Percentiles rank a stretch among this genome's conserved stretches.
These are phyloP conservation scores for Pterocarpus macrocarpus DNA, from an alignment of 306 rosid genomes.

Conservation along the genomic window DNA sequence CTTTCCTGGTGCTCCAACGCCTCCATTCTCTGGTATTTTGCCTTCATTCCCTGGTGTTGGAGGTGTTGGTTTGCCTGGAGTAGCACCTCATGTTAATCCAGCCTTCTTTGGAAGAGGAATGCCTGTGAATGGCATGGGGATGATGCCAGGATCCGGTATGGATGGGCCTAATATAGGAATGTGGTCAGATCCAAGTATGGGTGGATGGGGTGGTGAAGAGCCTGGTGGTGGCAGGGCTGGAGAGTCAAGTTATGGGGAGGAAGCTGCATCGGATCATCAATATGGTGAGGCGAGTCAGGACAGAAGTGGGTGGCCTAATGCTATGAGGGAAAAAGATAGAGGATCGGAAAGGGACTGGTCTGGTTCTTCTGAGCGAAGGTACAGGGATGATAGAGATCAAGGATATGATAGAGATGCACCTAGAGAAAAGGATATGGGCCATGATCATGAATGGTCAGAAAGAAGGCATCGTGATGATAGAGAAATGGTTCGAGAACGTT, in stretches of 20 bases:
- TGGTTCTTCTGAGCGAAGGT: slow-evolving; percentile 88
- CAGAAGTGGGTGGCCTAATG: slow-evolving; percentile 82
- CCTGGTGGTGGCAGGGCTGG: slow-evolving; percentile 89
- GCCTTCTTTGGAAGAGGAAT: slow-evolving; percentile 98
- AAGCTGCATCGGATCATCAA: slow-evolving; percentile 93
- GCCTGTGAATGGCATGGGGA: slow-evolving; percentile 97
- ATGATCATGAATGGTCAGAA: slow-evolving; percentile 81
- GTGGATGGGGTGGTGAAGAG: slow-evolving; percentile 92
- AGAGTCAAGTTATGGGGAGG: slow-evolving; percentile 98
- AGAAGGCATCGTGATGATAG: slow-evolving; percentile 83
- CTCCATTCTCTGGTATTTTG: slow-evolving; percentile 87
- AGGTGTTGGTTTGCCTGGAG: slow-evolving; percentile 79
- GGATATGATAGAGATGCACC: slow-evolving; percentile 82
- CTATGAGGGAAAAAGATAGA: slow-evolving; percentile 88
- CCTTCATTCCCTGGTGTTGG: slow-evolving; percentile 86
- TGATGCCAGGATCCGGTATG: slow-evolving; percentile 87
- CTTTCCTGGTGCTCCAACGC: slow-evolving; percentile 88
- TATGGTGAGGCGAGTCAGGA: slow-evolving; percentile 93
- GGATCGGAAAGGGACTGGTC: slow-evolving; percentile 97
- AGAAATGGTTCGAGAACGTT: slow-evolving; percentile 75
- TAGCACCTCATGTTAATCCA: slow-evolving; percentile 96
- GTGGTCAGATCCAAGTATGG: slow-evolving; percentile 97
- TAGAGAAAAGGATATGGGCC: slow-evolving; percentile 77
- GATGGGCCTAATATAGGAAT: slow-evolving; percentile 98
- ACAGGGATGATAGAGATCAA: slow-evolving; percentile 87